Evolutionary conservation across 371 early-diverging fungal species (phyloP).

Genomic region (Rhizopus delemar): DNA sequence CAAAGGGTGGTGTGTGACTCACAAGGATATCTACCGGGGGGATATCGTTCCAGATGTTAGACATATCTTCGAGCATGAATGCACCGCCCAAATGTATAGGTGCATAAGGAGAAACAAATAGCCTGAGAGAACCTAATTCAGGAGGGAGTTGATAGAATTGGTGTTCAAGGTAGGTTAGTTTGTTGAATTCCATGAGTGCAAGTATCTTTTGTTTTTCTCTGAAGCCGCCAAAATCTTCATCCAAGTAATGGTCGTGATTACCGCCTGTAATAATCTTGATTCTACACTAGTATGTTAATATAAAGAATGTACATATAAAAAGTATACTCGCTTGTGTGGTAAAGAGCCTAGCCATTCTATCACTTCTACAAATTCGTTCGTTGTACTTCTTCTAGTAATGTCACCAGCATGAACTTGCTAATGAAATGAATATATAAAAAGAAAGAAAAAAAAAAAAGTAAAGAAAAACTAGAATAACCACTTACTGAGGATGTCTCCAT

Average conservation of each 20-base stretch:
- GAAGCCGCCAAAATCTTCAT: constrained; percentile 19
- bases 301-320: no score
- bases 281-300: constrained; percentile 15
- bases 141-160: constrained; percentile 38
- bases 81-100: constrained; percentile 56
- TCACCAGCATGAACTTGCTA: constrained; percentile 54
- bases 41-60: constrained; percentile 47
- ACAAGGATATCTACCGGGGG: constrained; percentile 53
- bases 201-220: constrained; percentile 26
- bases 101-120: constrained; percentile 59
- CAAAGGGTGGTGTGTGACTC: constrained; percentile 56
- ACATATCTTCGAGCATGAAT: constrained; percentile 47
- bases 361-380: constrained; percentile 28
- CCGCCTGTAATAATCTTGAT: constrained; percentile 57
- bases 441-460: constrained; percentile 1
- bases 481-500: constrained; percentile 51
- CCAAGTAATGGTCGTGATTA: constrained; percentile 54
- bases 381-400: constrained; percentile 35
- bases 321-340: constrained; percentile 30
- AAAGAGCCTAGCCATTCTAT: constrained; percentile 43
- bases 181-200: constrained; percentile 23
- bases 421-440: background rate
- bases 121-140: constrained; percentile 30
- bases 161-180: constrained; percentile 54
- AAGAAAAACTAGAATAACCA: background rate